Percentiles rank a stretch among this genome's conserved stretches.
phyloP scores from a whole-genome alignment of 805 yeast species.

The Pichia exigua region DNA sequence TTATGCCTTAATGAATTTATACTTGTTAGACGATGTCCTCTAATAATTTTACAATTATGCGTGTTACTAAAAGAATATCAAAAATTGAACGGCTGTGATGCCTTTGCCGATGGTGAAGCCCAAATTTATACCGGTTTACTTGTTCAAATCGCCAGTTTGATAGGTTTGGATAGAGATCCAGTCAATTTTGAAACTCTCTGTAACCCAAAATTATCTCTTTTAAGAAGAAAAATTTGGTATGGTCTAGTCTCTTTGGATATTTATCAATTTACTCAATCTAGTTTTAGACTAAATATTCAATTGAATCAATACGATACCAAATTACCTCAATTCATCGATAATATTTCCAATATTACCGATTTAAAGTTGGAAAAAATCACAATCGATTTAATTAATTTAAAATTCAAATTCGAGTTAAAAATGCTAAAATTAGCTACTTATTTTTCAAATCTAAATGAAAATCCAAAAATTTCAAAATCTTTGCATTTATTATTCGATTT shows the following conservation, averaged over 20 bases:
- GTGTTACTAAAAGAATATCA: slow-evolving; percentile 43
- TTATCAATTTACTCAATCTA: slow-evolving; percentile 37
- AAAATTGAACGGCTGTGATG: slow-evolving; percentile 42
- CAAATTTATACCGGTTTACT: slow-evolving; percentile 48
- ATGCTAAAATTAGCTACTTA: slow-evolving; percentile 29
- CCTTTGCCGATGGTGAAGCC: slow-evolving; percentile 49
- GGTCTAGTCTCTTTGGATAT: slow-evolving; percentile 38
- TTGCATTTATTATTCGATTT: slow-evolving; percentile 29
- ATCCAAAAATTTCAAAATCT: slow-evolving; percentile 33
- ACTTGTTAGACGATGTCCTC: slow-evolving; percentile 37
- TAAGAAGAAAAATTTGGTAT: slow-evolving; percentile 55
- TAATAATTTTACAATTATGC: slow-evolving; percentile 47
- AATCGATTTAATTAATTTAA: slow-evolving; percentile 25
- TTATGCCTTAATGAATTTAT: slow-evolving; percentile 49
- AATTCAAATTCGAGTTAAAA: slow-evolving; percentile 24
- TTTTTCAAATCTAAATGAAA: slow-evolving; percentile 34
- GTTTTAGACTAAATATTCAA: slow-evolving; percentile 37
- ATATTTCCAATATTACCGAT: slow-evolving; percentile 30
- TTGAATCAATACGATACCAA: slow-evolving; percentile 43
- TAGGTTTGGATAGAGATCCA: slow-evolving; percentile 37
- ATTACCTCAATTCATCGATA: slow-evolving; percentile 34
- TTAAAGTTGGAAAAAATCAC: slow-evolving; percentile 35
- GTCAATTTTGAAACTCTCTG: not conserved
- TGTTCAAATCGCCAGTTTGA: slow-evolving; percentile 56
- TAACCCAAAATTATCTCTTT: slow-evolving; percentile 25